Evolutionary conservation across 1,284 basidiomycete genomes (phyloP), one percentile per base, ranked within the genome.

Genomic region (Fomitopsis schrenkii): DNA sequence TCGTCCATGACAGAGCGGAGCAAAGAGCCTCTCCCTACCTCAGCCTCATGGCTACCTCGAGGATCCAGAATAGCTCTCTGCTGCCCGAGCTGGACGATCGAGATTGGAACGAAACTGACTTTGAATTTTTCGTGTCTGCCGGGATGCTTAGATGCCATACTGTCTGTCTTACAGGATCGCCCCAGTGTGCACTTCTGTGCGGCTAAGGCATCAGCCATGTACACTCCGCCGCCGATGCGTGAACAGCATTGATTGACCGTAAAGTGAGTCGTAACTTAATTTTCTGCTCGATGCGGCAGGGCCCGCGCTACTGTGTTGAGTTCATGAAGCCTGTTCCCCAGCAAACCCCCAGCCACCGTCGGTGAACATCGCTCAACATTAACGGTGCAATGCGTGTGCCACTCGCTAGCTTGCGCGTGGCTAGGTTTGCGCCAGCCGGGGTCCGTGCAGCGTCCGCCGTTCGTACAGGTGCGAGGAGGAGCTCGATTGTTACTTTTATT

Each of bases 11-110:
- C 28, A 59, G 35, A 52, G 53, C 26, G 48, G 35, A 52, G 46
- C 55, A 44, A 58, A 35, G 46, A 40, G 52, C 45, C 41, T 26
- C 28, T 44, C 33, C 52, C 30, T 60, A 46, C 48, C 56, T 55
- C 53, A 8, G 50, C 62, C 57, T 63, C 62, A 60, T 61, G 62
- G 55, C 33, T 15, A 19, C 59, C 59, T 60, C 45, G 54, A 46
- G 59, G 59, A 36, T 22, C 26, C 8, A 35, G 14, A 45, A 30
- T 33, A 58, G 9, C 44, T 42, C 9, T 14, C 10, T 15, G 40
- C 15, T 36, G n/a, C 22, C 28, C 38, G 40, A 60, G 44, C 44
- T 55, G n/a, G 41, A 38, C 48, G 44, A 44, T 55, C 56, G 56
- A 58, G 56, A 58, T 52, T 55, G 52, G 52, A 22, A 19, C 52